Conservation (phyloP, 495 filamentous ascomycete genomes). For the Amphirosellinia nigrospora region DNA sequence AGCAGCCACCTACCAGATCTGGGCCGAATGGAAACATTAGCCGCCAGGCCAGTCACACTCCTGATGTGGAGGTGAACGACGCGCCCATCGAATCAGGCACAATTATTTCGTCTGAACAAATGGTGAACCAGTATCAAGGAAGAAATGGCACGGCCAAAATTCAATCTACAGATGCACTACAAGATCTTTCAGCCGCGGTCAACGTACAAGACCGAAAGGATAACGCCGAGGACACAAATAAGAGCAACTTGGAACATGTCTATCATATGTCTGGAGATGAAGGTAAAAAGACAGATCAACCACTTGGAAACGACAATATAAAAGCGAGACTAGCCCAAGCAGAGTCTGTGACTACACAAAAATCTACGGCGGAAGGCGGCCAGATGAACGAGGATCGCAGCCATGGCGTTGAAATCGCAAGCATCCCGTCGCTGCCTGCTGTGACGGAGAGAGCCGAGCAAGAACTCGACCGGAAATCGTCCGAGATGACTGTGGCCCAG, state of each 20-base stretch:
- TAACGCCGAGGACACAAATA: not conserved
- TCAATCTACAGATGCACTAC: not conserved
- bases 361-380: not conserved
- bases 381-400: not conserved
- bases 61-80: not conserved
- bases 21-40: not conserved
- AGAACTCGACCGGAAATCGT: not conserved
- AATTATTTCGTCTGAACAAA: not conserved
- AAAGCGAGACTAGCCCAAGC: not conserved
- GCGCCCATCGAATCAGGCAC: not conserved
- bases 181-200: not conserved
- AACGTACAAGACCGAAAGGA: not conserved
- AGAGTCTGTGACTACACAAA: not conserved
- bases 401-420: too few species aligned
- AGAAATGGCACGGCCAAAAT: too few species aligned
- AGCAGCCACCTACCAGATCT: constrained; percentile 6
- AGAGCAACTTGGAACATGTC: not conserved
- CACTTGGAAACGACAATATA: not conserved
- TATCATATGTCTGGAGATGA: not conserved
- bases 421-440: not conserved
- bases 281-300: not conserved
- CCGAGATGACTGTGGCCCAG: not conserved
- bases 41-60: not conserved
- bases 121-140: not conserved
- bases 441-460: not conserved